A percentile compares a stretch with the other conserved stretches of the same genome.
Evolutionary conservation across 176 grass and related monocot species (phyloP).

Genomic region (Oryza longistaminata): DNA sequence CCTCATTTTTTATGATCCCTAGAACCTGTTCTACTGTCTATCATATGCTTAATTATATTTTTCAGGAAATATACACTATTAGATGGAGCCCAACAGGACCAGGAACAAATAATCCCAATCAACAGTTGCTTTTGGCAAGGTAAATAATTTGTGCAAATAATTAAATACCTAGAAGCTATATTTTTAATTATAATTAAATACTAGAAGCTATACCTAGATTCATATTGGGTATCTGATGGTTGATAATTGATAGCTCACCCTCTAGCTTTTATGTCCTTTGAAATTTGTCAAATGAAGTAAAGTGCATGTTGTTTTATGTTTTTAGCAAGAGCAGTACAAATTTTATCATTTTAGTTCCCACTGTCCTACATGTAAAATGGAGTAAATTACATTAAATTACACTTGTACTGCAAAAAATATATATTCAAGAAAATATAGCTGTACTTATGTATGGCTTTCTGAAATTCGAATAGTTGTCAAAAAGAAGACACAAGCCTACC

Average conservation of each 20-base stretch:
- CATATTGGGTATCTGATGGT: neutral
- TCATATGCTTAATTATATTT: slow-evolving; percentile 34
- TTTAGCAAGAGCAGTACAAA: neutral
- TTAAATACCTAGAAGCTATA: neutral
- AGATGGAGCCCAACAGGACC: slow-evolving; percentile 91
- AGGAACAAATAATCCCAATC: slow-evolving; percentile 82
- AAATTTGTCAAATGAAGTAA: neutral
- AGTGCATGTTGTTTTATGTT: neutral
- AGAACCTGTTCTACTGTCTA: neutral
- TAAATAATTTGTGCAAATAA: slow-evolving; percentile 38
- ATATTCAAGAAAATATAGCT: neutral
- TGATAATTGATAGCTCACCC: neutral
- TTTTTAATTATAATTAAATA: neutral
- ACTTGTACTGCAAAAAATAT: neutral
- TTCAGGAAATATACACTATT: slow-evolving; percentile 98
- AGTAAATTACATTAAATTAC: neutral
- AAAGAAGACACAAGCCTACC: neutral
- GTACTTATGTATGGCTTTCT: neutral
- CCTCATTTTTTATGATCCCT: neutral
- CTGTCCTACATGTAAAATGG: neutral
- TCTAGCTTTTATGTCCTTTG: neutral
- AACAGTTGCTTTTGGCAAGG: slow-evolving; percentile 93
- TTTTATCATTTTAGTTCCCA: neutral
- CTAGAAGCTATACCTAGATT: neutral
- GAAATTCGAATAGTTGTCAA: neutral